These are phyloP conservation scores for Haberlea rhodopensis DNA, from an alignment of 257 asterid species.

Conservation along the genomic window DNA sequence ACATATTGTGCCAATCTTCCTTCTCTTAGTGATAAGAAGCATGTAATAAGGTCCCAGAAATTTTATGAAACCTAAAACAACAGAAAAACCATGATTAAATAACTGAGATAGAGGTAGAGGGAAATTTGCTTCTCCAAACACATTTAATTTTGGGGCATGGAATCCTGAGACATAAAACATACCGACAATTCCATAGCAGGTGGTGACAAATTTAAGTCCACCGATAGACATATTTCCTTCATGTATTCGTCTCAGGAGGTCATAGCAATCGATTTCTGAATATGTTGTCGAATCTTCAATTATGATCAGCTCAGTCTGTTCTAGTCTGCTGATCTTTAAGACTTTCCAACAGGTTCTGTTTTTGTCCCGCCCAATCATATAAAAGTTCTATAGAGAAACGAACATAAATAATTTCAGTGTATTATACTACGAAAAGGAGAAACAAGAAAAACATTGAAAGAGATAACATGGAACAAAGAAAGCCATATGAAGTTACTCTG, in stretches of 20 bases:
- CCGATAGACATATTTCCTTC: slow-evolving; percentile 84
- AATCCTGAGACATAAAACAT: slow-evolving; percentile 27
- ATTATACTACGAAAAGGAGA: not conserved
- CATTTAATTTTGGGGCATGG: not conserved
- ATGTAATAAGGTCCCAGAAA: slow-evolving; percentile 94
- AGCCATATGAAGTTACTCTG: not conserved
- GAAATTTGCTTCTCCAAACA: not conserved
- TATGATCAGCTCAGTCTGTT: slow-evolving; percentile 61
- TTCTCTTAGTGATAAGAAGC: slow-evolving; percentile 79
- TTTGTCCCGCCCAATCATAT: slow-evolving; percentile 83
- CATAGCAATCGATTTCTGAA: slow-evolving; percentile 61
- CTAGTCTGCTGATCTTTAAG: slow-evolving; percentile 75
- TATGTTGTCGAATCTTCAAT: slow-evolving; percentile 71
- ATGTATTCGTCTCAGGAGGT: slow-evolving; percentile 66
- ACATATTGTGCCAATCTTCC: slow-evolving; percentile 78
- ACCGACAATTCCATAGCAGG: slow-evolving; percentile 93
- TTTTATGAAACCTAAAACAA: slow-evolving; percentile 67
- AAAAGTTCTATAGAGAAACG: slow-evolving; percentile 58
- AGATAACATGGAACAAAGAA: not conserved
- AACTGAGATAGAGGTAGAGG: slow-evolving; percentile 3
- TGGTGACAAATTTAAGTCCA: slow-evolving; percentile 76
- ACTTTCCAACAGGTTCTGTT: slow-evolving; percentile 70
- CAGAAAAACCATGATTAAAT: slow-evolving; percentile 21
- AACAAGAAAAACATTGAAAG: not conserved
- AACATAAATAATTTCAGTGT: not conserved